Evolutionary conservation across 2,329 filamentous ascomycete species (phyloP), one percentile per base, ranked within the genome.

Genomic region (Cercospora sojina): DNA sequence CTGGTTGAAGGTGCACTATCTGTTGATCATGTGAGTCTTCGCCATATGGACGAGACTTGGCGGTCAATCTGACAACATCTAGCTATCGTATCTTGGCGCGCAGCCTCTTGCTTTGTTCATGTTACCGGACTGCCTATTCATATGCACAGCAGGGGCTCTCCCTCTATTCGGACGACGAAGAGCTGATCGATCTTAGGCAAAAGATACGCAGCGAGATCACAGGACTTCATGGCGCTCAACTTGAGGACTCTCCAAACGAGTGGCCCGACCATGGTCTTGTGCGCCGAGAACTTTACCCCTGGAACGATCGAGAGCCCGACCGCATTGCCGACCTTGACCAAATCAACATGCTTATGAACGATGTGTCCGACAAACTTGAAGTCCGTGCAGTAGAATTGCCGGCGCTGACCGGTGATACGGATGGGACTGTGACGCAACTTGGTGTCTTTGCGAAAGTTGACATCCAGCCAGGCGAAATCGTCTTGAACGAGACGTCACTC

Each of bases 391-490:
- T 92, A 0, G 85, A 89, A 32, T 81, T 99, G 4, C 95, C 94
- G 0, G 82, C 91, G 0, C 80, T 98, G 25, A 73, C 70, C 31
- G 72, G 72, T n/a, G 64, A 72, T 70, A 27, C 72, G 25, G 67
- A 64, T 25, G 65, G 68, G 41, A 59, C 67, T 8, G 89, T 86
- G 5, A 89, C 88, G 71, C 95, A 99, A 78, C 85, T 99, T 0
- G 95, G 95, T 4, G 85, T 99, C 3, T 98, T 98, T 77, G 94
- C 93, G 7, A 91, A 88, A 72, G 86, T 91, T 69, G 89, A 96
- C 70, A 91, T 98, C 41, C 80, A 83, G 0, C 87, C 92, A 0
- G 91, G 91, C 9, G 91, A 96, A 76, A 83, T 85, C 5, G 88
- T 97, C 1, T 84, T 99, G 31, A 83, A 87, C 57, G 95, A 99